Percentiles rank a stretch among this genome's conserved stretches.
Conservation (phyloP, 2,329 filamentous ascomycete species). For the Aureobasidium sp. region DNA sequence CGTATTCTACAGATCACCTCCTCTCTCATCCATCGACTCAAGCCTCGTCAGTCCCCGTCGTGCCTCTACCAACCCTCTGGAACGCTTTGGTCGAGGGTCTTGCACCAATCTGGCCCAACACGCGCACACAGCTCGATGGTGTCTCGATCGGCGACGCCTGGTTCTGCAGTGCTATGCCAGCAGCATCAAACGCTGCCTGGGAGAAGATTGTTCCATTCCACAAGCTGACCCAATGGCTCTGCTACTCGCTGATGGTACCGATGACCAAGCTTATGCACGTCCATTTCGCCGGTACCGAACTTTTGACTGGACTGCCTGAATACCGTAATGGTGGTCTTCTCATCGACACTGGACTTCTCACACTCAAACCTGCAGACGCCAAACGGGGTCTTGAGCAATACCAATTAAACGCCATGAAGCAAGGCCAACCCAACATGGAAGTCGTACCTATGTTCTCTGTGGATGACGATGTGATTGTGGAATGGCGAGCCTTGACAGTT, state of each 20-base stretch:
- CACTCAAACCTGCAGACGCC: slow-evolving; percentile 61
- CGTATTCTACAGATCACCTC: slow-evolving; percentile 65
- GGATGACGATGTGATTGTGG: slow-evolving; percentile 71
- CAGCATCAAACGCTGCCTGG: slow-evolving; percentile 61
- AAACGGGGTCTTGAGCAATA: slow-evolving; percentile 66
- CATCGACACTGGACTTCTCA: slow-evolving; percentile 75
- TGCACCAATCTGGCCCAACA: slow-evolving; percentile 78
- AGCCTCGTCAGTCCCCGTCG: slow-evolving; percentile 79
- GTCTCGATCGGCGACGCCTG: slow-evolving; percentile 87
- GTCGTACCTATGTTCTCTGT: slow-evolving; percentile 67
- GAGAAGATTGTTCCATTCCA: slow-evolving; percentile 85
- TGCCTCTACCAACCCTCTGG: slow-evolving; percentile 84
- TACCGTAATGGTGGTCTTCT: slow-evolving; percentile 89
- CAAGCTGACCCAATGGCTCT: slow-evolving; percentile 91
- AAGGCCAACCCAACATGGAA: slow-evolving; percentile 64
- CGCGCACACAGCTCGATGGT: slow-evolving; percentile 80
- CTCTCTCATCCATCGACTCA: slow-evolving; percentile 84
- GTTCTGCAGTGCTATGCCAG: slow-evolving; percentile 82
- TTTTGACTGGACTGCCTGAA: slow-evolving; percentile 82
- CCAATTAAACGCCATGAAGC: slow-evolving; percentile 62
- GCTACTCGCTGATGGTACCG: slow-evolving; percentile 86
- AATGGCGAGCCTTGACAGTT: slow-evolving; percentile 71
- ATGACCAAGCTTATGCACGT: slow-evolving; percentile 76
- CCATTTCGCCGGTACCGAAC: slow-evolving; percentile 73
- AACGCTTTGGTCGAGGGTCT: slow-evolving; percentile 82